These are phyloP conservation scores for Alternaria gansuensis DNA, from an alignment of 2,329 filamentous ascomycete genomes.

Conservation along the genomic window DNA sequence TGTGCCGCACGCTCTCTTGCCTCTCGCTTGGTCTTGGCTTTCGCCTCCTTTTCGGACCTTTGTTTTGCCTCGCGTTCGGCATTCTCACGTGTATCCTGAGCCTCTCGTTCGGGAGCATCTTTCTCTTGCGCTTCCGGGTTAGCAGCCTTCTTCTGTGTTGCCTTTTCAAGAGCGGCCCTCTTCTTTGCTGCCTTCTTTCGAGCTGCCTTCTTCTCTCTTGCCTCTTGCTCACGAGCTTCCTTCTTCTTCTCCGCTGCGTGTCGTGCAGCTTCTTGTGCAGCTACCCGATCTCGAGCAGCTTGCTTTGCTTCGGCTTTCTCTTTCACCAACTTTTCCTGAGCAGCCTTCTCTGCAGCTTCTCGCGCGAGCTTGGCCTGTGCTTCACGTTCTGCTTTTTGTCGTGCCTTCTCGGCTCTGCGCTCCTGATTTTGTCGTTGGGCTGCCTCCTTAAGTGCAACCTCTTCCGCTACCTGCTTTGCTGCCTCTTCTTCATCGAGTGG, in stretches of 20 bases:
- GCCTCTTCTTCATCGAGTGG: neutral
- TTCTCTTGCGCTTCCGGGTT: neutral
- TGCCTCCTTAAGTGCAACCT: neutral
- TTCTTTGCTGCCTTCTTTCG: constrained; percentile 4
- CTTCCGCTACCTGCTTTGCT: neutral
- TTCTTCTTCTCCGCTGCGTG: neutral
- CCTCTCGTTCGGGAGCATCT: neutral
- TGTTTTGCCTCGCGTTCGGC: neutral
- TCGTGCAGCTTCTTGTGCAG: neutral
- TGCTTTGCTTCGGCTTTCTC: neutral
- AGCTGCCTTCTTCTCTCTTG: constrained; percentile 5
- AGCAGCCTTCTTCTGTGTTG: neutral
- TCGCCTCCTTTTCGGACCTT: neutral
- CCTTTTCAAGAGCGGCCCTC: constrained; percentile 2
- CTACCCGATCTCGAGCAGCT: constrained; percentile 3
- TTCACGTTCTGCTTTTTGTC: neutral
- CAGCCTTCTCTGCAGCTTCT: neutral
- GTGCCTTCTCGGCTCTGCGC: neutral
- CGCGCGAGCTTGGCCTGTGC: neutral
- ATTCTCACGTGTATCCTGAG: neutral
- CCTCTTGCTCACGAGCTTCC: neutral
- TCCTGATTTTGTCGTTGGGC: neutral
- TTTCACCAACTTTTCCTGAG: neutral
- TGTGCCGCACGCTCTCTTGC: neutral
- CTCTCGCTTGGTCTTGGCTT: neutral